Evolutionary conservation across 2,329 filamentous ascomycete species (phyloP).

Genomic region (Fusarium metavorans): DNA sequence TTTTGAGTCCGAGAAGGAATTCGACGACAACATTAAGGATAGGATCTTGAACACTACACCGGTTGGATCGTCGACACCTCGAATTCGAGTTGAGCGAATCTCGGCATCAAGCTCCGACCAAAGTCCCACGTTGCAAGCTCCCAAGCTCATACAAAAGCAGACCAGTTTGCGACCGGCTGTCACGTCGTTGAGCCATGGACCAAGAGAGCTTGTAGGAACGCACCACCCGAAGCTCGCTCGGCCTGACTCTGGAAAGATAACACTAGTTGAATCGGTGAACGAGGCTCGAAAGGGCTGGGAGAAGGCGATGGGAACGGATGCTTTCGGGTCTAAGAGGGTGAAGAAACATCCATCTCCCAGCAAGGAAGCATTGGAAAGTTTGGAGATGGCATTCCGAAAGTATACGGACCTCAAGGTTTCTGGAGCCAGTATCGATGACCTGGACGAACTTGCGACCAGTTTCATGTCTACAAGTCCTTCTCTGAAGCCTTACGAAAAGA

Average conservation of each 20-base stretch:
- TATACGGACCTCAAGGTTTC: constrained; percentile 43
- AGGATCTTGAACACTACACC: constrained; percentile 53
- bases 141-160: constrained; percentile 9
- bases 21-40: constrained; percentile 54
- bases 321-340: constrained; percentile 28
- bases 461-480: constrained; percentile 21
- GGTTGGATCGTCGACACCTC: constrained; percentile 55
- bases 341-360: constrained; percentile 62
- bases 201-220: not conserved
- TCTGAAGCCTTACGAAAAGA: constrained; percentile 46
- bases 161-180: constrained; percentile 3
- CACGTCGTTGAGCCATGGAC: not conserved
- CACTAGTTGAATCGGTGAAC: constrained; percentile 17
- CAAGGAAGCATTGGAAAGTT: constrained; percentile 54
- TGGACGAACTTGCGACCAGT: constrained; percentile 48
- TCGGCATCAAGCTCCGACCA: constrained; percentile 29
- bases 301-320: not conserved
- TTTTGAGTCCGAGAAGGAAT: constrained; percentile 54
- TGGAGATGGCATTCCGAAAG: constrained; percentile 51
- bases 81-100: constrained; percentile 38
- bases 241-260: not conserved
- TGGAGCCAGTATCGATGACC: constrained; percentile 30
- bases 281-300: constrained; percentile 16
- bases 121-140: constrained; percentile 20
- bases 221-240: not conserved